Evolutionary conservation across 129 eudicot genomes (phyloP), one percentile per base, ranked within the genome.

Genomic region (Artemisia tridentata): DNA sequence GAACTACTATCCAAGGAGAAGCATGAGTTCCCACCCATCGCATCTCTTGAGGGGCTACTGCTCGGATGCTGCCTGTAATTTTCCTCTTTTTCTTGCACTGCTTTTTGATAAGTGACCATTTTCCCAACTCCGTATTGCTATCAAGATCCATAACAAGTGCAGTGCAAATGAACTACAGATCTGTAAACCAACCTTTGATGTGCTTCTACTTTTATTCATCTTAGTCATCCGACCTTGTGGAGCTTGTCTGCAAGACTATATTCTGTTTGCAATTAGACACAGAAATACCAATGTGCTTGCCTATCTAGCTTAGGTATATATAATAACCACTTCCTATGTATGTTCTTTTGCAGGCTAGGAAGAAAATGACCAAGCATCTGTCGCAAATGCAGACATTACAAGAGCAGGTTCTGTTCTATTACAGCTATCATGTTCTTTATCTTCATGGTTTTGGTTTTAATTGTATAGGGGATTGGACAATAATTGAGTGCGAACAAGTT

Each of bases 361-460:
- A 85, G 85, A 92, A 84, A 72, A 64, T 92, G 86, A 75, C 81
- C 58, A 92, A 89, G 78, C 88, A 86, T 75, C 65, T 80, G 43
- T 52, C 82, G 62, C 88, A 81, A 88, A 85, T 92, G 96, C 86
- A 85, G 82, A 74, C 85, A 14, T 52, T 87, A 71, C 98, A 92
- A 82, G 98, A 92, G 55, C 93, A 91, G 97, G 97, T 91, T 73
- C 15, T 75, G 46, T 51, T 69, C 16, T 34, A 27, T 20, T 20
- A 58, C 17, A 29, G 17, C n/a, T 59, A 3, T 5, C 16, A 51
- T 57, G 68, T 16, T 45, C 14, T 65, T 56, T 14, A 46, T 78
- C 65, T 46, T 23, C 55, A 21, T 64, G 73, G 18, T 58, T 75
- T 38, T 23, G 64, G 13, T 59, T 51, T 23, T 14, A 17, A 51